A percentile compares a stretch with the other conserved stretches of the same genome.
Conservation (phyloP, 139 green algal species). For the Eudorina sp. region DNA sequence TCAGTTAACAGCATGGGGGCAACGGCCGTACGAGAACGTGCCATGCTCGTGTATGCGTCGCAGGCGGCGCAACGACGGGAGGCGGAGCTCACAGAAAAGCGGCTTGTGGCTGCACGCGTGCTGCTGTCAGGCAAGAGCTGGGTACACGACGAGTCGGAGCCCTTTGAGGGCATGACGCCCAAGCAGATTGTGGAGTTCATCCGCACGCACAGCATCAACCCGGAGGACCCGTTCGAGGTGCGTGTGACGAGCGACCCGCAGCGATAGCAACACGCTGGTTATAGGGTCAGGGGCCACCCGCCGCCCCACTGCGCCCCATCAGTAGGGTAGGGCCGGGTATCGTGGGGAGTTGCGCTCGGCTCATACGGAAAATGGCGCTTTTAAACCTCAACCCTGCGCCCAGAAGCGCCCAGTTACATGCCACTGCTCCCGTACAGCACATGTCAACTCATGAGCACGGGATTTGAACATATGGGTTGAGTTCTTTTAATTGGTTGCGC, state of each 20-base stretch:
- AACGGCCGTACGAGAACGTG: no score
- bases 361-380: no score
- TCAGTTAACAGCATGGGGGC: not conserved
- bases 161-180: conserved; percentile 79
- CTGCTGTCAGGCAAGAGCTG: conserved; percentile 39
- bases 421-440: no score
- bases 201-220: conserved; percentile 49
- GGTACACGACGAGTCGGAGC: conserved; percentile 65
- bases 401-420: no score
- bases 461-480: no score
- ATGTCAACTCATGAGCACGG: no score
- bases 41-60: not conserved
- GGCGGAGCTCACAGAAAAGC: conserved; percentile 49
- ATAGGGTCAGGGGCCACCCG: no score
- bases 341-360: no score
- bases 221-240: conserved; percentile 83
- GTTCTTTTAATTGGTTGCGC: no score
- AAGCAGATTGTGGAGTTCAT: conserved; percentile 68
- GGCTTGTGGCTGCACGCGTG: conserved; percentile 14
- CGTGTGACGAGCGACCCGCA: not conserved
- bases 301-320: no score
- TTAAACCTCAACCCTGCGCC: no score
- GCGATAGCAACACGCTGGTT: not conserved
- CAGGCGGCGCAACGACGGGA: conserved; percentile 20
- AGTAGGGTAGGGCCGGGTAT: no score